Base-by-base conservation (phyloP, 257 asterid species). In the Capsicum rhomboideum region DNA sequence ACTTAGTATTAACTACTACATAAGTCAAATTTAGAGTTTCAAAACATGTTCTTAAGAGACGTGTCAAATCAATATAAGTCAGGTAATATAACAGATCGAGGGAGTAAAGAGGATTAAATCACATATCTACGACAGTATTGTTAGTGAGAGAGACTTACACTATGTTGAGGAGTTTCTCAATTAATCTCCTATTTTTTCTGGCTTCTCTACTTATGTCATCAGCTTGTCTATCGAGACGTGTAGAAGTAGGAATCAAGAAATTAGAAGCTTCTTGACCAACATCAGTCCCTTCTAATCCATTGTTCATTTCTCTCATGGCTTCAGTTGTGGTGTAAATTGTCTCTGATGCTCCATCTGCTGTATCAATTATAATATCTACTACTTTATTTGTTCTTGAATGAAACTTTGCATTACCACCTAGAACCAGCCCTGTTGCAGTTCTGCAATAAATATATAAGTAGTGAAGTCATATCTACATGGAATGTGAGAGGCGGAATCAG, bases 291-390 rank as follows among this genome's bases (percentile, higher is more conserved):
- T 82, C 85, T 80, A 93, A 53, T 59, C 77, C 90, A 4, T 2
- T 37, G 78, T 88, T 91, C 90, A 94, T 92, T 26, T 89, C 91
- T 85, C 40, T 92, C 95, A 96, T 88, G 68, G 98, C 99, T 82
- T 83, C 80, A 0, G 98, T 92, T 8, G 97, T 88, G 78, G 78
- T 90, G 82, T 91, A 83, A 82, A 96, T 86, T 6, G 98, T 93
- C 55, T 84, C 82, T 0, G 98, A 91, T n/a, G 99, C 98, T 10
- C 89, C 93, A 66, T 96, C 96, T 12, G 98, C 97, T 23, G 99
- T 93, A 61, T 91, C 94, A 26, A 96, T 91, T 10, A 96, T 88
- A 23, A 96, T 89, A 87, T 91, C 92, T 17, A 94, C 89, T 79
- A 96, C 92, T 18, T 82, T 92, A 77, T 88, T 88, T 2, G 96